Evolutionary conservation across 768 basidiomycete genomes (phyloP), one percentile per base, ranked within the genome.

Genomic region (Ramaria rubella): DNA sequence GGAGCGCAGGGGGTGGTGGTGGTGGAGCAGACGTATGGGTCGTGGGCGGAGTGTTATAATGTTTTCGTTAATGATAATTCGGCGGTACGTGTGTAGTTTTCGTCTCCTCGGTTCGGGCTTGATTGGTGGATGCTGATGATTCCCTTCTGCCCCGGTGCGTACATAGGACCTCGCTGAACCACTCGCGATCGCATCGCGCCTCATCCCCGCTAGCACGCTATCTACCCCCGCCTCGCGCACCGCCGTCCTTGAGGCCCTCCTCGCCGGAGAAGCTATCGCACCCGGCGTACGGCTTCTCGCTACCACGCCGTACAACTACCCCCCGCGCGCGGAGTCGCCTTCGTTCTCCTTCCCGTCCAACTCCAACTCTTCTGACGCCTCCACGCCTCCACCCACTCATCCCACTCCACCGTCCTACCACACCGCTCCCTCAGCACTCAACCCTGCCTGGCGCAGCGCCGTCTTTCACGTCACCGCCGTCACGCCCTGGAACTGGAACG

Each of bases 401-500:
- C 49, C 26, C 17, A 36, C 36, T 38, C 36, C 36, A 38, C 36
- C 11, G 36, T n/a, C 36, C 36, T 11, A 11, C 36, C n/a, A 38
- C 36, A n/a, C n/a, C n/a, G n/a, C n/a, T n/a, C n/a, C n/a, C n/a
- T 12, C 44, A n/a, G 36, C 36, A n/a, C 71, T 77, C 21, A 75
- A 73, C 1, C 69, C 71, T 30, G 73, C 73, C 30, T 78, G 78
- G 78, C 64, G 76, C 29, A 65, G 67, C 6, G 76, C 74, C 51
- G 34, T 79, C 3, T 78, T 74, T 57, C 78, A 81, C 59, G 67
- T 77, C 49, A 79, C 77, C 9, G 66, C 72, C 23, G 65, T 75
- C 31, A 67, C 72, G 5, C 52, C 65, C n/a, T 79, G 76, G 77
- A 71, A 72, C 19, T 79, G 74, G 71, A 72, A 78, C 52, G 72